A percentile compares a stretch with the other conserved stretches of the same genome.
Conservation (phyloP, 1,284 basidiomycete genomes). For the Takashimella tepidaria region DNA sequence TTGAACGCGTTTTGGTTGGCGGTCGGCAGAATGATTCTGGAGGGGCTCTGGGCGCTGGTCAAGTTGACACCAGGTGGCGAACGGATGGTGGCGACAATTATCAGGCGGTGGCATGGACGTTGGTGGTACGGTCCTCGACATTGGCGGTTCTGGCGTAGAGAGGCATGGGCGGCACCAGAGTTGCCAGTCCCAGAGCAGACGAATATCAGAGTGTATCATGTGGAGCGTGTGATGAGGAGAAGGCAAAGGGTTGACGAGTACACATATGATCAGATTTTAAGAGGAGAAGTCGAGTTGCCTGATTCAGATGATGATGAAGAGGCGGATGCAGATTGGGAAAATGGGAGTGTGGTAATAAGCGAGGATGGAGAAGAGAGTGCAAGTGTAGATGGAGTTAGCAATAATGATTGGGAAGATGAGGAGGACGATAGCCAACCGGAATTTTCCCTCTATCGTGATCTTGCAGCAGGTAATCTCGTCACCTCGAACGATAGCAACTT, state of each 20-base stretch:
- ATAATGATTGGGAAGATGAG: conserved; percentile 12
- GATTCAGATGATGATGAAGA: conserved; percentile 16
- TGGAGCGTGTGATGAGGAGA: not conserved
- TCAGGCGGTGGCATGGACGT: conserved; percentile 14
- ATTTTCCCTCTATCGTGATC: conserved; percentile 25
- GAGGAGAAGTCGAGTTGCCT: conserved; percentile 26
- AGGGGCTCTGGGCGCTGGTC: conserved; percentile 20
- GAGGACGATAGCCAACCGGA: conserved; percentile 19
- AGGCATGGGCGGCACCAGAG: conserved; percentile 30
- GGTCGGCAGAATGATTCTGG: conserved; percentile 8
- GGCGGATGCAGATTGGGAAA: not conserved
- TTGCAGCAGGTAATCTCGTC: no score
- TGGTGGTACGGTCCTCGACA: conserved; percentile 46
- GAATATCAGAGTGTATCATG: not conserved
- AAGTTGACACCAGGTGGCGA: conserved; percentile 29
- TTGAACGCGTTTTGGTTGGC: conserved; percentile 28
- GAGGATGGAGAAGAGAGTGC: not conserved
- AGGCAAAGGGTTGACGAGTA: not conserved
- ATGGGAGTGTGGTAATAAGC: not conserved
- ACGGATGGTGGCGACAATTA: conserved; percentile 2
- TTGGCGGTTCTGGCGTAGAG: conserved; percentile 37
- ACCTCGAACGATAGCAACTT: conserved; percentile 7
- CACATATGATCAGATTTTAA: conserved; percentile 23
- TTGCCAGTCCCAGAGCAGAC: not conserved
- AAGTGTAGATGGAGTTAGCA: not conserved